These are phyloP conservation scores for Ceratorhiza oryzae-sativae DNA, from an alignment of 1,284 basidiomycete genomes.

Conservation along the genomic window DNA sequence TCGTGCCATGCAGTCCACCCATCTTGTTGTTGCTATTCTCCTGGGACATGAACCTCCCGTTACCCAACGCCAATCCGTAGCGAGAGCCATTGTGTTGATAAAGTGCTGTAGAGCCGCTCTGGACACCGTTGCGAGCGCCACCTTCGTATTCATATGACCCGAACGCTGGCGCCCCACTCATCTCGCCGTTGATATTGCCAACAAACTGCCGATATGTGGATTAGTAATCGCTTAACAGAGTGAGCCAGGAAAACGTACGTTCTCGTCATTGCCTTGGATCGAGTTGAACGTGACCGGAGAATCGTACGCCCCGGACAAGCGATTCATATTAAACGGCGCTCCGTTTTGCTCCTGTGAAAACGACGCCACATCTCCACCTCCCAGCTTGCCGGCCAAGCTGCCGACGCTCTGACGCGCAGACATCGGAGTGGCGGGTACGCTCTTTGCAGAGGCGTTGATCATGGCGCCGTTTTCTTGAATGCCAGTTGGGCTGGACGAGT, in stretches of 20 bases:
- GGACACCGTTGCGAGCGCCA: conserved; percentile 47
- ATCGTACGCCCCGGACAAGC: conserved; percentile 20
- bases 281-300: conserved; percentile 24
- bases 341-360: conserved; percentile 15
- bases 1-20: conserved; percentile 87
- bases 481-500: conserved; percentile 26
- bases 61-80: conserved; percentile 69
- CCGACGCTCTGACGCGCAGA: conserved; percentile 29
- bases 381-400: conserved; percentile 2
- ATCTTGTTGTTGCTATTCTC: conserved; percentile 67
- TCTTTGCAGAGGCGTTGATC: conserved; percentile 29
- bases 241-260: neutral
- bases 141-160: conserved; percentile 66
- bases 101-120: conserved; percentile 75
- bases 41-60: conserved; percentile 42
- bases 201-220: neutral
- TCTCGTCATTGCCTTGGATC: conserved; percentile 22
- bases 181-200: conserved; percentile 49
- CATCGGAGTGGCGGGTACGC: conserved; percentile 40
- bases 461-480: neutral
- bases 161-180: conserved; percentile 53
- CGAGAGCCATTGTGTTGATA: conserved; percentile 81
- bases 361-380: conserved; percentile 7
- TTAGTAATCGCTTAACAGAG: neutral
- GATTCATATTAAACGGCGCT: conserved; percentile 28